Evolutionary conservation across 306 rosid species (phyloP).

Genomic region (Hippophae tibetana): DNA sequence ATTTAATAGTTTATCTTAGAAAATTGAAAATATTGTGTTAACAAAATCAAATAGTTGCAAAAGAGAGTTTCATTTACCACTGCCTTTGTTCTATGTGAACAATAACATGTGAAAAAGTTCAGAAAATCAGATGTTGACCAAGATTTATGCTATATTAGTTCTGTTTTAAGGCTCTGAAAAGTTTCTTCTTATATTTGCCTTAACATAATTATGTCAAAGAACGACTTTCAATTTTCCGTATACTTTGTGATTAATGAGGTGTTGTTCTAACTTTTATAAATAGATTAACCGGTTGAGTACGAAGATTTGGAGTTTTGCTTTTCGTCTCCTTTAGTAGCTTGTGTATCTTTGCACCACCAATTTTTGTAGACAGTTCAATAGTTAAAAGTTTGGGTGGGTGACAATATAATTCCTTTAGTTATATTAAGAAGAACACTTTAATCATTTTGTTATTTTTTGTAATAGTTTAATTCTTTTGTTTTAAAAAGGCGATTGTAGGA

Average conservation of each 20-base stretch:
- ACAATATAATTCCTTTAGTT: constrained; percentile 42
- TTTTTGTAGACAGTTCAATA: neutral
- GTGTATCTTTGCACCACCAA: neutral
- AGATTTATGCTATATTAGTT: neutral
- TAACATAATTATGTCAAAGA: neutral
- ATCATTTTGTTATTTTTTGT: constrained; percentile 70
- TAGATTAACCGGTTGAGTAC: neutral
- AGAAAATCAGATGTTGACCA: constrained; percentile 6
- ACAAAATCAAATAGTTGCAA: neutral
- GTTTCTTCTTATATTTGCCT: constrained; percentile 1
- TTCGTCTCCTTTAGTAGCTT: neutral
- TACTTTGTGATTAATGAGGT: neutral
- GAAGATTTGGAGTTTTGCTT: too few relatives aligned
- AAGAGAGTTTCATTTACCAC: neutral
- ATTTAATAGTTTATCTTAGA: neutral
- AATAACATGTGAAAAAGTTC: neutral
- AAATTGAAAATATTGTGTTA: neutral
- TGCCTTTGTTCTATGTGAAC: neutral
- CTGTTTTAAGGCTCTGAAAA: neutral
- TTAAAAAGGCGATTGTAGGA: constrained; percentile 1
- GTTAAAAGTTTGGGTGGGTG: constrained; percentile 30
- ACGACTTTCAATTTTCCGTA: neutral
- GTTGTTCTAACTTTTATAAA: neutral
- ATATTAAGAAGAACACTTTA: constrained; percentile 50
- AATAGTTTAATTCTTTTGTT: neutral